phyloP scores from a whole-genome alignment of 2,329 filamentous ascomycete genomes.

The Aureobasidium leucospermi region DNA sequence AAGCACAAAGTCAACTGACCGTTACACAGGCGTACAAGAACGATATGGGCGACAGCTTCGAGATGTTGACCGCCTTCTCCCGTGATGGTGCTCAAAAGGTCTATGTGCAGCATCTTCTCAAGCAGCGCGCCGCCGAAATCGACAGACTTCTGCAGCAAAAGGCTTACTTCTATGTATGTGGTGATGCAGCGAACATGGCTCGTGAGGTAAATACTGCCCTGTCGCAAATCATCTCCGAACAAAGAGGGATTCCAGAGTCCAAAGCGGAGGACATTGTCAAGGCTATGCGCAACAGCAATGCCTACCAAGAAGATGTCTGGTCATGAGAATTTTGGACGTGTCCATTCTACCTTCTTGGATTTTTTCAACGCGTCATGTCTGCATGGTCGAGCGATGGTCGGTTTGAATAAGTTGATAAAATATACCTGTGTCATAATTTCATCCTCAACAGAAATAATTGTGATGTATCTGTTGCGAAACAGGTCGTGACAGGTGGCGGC shows the following conservation, averaged over 20 bases:
- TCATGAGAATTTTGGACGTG: constrained; percentile 34
- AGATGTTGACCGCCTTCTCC: constrained; percentile 92
- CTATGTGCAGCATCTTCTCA: constrained; percentile 90
- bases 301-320: constrained; percentile 84
- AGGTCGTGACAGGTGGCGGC: constrained; percentile 11
- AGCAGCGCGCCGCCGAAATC: constrained; percentile 74
- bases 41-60: constrained; percentile 78
- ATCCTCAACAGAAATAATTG: constrained; percentile 10
- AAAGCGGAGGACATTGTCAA: constrained; percentile 97
- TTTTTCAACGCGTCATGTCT: constrained; percentile 5
- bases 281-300: constrained; percentile 87
- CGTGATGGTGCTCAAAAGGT: constrained; percentile 80
- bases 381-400: constrained; percentile 9
- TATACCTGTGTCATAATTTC: constrained; percentile 2
- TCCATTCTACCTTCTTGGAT: not conserved
- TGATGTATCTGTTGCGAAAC: constrained; percentile 8
- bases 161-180: constrained; percentile 96
- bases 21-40: constrained; percentile 66
- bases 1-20: constrained; percentile 1
- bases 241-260: constrained; percentile 71
- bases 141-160: constrained; percentile 79
- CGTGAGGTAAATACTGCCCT: constrained; percentile 59
- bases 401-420: constrained; percentile 12
- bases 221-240: constrained; percentile 75
- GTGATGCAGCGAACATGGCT: constrained; percentile 82